A percentile compares a stretch with the other conserved stretches of the same genome.
Evolutionary conservation across 2,329 filamentous ascomycete genomes (phyloP).

Genomic region (Septoria petroselini): DNA sequence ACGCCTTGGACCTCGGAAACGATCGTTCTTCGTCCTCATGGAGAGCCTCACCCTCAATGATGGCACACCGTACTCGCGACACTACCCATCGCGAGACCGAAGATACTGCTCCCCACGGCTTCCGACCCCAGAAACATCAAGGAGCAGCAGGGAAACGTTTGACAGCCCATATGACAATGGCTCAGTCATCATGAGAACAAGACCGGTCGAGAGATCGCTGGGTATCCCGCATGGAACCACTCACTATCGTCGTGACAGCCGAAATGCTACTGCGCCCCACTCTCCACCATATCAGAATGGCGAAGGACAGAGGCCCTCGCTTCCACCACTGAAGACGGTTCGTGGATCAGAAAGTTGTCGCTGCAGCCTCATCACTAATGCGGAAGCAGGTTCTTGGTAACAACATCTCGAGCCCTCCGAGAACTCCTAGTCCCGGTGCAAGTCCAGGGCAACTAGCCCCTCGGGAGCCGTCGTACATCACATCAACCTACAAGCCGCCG

Average conservation of each 20-base stretch:
- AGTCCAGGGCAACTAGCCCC: constrained; percentile 31
- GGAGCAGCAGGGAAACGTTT: constrained; percentile 31
- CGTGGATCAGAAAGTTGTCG: constrained; percentile 5
- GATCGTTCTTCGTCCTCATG: constrained; percentile 12
- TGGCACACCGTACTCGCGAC: constrained; percentile 19
- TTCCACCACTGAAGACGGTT: constrained; percentile 38
- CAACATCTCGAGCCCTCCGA: constrained; percentile 33
- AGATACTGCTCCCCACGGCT: constrained; percentile 32
- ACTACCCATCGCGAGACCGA: constrained; percentile 20
- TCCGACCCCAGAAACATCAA: constrained; percentile 35
- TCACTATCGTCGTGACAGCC: constrained; percentile 27
- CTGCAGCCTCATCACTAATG: neutral
- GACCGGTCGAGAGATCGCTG: constrained; percentile 12
- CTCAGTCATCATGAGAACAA: constrained; percentile 5
- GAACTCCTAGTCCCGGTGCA: constrained; percentile 32
- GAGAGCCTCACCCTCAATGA: constrained; percentile 27
- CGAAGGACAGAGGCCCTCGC: constrained; percentile 33
- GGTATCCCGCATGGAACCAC: constrained; percentile 8
- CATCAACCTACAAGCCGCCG: constrained; percentile 36
- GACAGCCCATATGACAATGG: constrained; percentile 24
- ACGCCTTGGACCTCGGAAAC: neutral
- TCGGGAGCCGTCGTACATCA: constrained; percentile 34
- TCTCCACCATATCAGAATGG: constrained; percentile 34
- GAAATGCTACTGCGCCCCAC: constrained; percentile 25
- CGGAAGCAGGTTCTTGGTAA: constrained; percentile 31